Base-by-base conservation (phyloP, 495 filamentous ascomycete species). In the Alectoria sarmentosa region DNA sequence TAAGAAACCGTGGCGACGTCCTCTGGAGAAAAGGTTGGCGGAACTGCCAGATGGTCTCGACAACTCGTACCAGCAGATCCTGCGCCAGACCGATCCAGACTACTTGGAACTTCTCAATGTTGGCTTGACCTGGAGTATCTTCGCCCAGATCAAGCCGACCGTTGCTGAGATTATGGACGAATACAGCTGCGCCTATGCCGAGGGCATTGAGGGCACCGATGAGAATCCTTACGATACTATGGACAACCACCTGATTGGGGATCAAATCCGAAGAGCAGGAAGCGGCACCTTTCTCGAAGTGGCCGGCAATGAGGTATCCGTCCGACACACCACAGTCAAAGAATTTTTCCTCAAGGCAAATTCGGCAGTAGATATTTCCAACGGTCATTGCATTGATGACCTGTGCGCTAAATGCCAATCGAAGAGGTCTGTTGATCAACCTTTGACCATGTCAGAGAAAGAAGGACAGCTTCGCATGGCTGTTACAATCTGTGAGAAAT, bases 91-190 rank as follows among this genome's bases (percentile, higher is more conserved):
- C 23, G 36, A 54, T 49, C n/a, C 60, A 5, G 46, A 41, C 26
- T 38, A 62, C 6, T n/a, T 62, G 46, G 34, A 62, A 11, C 44
- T 54, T 28, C 60, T 62, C 28, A 62, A 41, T 10, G 44, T 39
- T 34, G 46, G 44, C 5, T 37, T 54, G 44, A 62, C 60, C 46
- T 62, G 36, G 46, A 55, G 46, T 23, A 62, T 55, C 46, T 41
- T 62, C 36, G 46, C 34, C 36, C 21, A 3, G 17, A 55, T 38
- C 4, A 28, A 32, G 17, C 46, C 36, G 2, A 42, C 36, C 32
- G 17, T 55, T 28, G 60, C 48, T 17, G 60, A 62, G 28, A 19
- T 46, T 4, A 54, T 62, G 36, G 48, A 62, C 34, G 60, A 37
- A 7, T 28, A 42, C 26, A 52, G 57, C 34, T 32, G 46, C 26